A percentile compares a stretch with the other conserved stretches of the same genome.
Conservation (phyloP, 139 green algal genomes). For the Deuterostichococcus epilithicus region DNA sequence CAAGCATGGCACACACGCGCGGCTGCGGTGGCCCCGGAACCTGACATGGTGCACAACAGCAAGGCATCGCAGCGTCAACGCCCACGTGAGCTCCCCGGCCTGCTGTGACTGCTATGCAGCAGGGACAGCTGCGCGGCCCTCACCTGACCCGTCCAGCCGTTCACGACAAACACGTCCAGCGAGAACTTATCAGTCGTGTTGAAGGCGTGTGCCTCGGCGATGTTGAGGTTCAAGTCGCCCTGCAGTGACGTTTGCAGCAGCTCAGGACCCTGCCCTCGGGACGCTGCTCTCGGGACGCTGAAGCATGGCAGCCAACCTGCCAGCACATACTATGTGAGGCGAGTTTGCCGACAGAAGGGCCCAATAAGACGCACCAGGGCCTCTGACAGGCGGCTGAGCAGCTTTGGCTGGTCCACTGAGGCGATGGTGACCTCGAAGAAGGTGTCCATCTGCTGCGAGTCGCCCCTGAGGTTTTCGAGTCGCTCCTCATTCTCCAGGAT, state of each 20-base stretch:
- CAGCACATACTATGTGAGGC: background rate
- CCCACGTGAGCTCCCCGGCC: background rate
- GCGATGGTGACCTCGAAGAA: slow-evolving; percentile 93
- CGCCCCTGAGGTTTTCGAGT: slow-evolving; percentile 6
- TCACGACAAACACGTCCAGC: slow-evolving; percentile 96
- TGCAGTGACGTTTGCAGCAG: too few relatives aligned
- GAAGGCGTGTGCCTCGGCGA: slow-evolving; percentile 97
- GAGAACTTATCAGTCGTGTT: slow-evolving; percentile 91
- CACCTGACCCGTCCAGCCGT: slow-evolving; percentile 62
- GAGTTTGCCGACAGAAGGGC: too few relatives aligned
- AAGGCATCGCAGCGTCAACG: too few relatives aligned
- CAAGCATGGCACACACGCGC: too few relatives aligned
- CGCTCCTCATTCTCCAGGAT: slow-evolving; percentile 64
- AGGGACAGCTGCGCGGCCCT: background rate
- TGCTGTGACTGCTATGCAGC: background rate
- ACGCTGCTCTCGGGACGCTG: too few relatives aligned
- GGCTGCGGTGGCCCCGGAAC: too few relatives aligned
- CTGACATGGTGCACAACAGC: too few relatives aligned
- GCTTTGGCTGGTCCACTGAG: slow-evolving; percentile 86
- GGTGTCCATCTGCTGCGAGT: slow-evolving; percentile 4
- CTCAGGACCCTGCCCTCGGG: too few relatives aligned
- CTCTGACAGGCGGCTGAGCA: slow-evolving; percentile 83
- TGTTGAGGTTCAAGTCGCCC: slow-evolving; percentile 94
- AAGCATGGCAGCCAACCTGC: background rate
- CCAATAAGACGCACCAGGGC: slow-evolving; percentile 57